phyloP scores from a whole-genome alignment of 768 basidiomycete species.

The Tulasnella calospora region DNA sequence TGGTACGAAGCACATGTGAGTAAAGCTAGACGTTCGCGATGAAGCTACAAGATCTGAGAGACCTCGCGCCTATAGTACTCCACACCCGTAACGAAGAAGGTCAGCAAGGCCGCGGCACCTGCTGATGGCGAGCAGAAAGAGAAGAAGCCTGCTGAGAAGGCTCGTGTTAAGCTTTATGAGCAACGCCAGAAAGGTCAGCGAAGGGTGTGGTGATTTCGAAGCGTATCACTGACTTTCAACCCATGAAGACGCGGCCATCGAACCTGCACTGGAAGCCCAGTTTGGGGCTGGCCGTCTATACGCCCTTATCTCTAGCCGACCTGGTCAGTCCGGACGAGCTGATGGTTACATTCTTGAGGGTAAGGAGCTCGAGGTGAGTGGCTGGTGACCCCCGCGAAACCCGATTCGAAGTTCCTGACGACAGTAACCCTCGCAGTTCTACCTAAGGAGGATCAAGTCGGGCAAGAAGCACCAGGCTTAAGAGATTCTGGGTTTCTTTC shows the following conservation, averaged over 20 bases:
- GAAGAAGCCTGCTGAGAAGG: conserved; percentile 83
- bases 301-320: conserved; percentile 87
- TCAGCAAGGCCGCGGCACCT: conserved; percentile 52
- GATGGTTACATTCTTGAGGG: conserved; percentile 99
- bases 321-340: conserved; percentile 92
- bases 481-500: neutral
- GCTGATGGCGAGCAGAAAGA: conserved; percentile 48
- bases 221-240: neutral
- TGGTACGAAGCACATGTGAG: conserved; percentile 98
- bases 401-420: neutral
- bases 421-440: conserved; percentile 56
- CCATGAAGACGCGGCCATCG: conserved; percentile 76
- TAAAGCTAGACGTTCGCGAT: conserved; percentile 30
- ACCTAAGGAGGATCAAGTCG: conserved; percentile 86
- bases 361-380: conserved; percentile 86
- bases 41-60: neutral
- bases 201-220: neutral
- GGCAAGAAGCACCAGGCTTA: conserved; percentile 83
- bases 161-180: conserved; percentile 71
- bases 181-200: conserved; percentile 82
- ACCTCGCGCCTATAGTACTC: conserved; percentile 62
- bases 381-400: neutral
- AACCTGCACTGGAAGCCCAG: conserved; percentile 80
- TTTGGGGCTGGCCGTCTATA: conserved; percentile 95
- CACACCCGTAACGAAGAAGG: conserved; percentile 88